These are phyloP conservation scores for Starmerella cellae DNA, from an alignment of 805 yeast species.

Conservation along the genomic window DNA sequence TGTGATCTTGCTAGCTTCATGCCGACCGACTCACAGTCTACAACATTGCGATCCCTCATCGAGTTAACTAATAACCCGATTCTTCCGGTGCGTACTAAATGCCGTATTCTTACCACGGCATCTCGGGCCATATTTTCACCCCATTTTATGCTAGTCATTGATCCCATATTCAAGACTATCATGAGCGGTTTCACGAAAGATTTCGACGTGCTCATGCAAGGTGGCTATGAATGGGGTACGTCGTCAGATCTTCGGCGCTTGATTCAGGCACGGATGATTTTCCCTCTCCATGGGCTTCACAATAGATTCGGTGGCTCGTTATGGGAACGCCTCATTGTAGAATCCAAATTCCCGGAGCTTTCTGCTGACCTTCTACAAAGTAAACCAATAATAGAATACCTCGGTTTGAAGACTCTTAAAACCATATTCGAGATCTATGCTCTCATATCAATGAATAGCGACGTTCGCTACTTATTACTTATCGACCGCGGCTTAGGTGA, in stretches of 20 bases:
- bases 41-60: neutral
- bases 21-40: neutral
- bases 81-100: neutral
- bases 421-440: too few species aligned
- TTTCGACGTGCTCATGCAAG: too few species aligned
- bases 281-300: neutral
- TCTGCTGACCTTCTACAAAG: too few species aligned
- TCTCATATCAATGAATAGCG: too few species aligned
- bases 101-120: neutral
- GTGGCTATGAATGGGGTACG: too few species aligned
- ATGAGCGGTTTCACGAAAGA: neutral
- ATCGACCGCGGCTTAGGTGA: neutral
- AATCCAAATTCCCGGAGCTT: too few species aligned
- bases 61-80: neutral
- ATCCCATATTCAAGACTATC: neutral
- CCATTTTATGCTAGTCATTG: neutral
- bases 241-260: too few species aligned
- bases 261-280: too few species aligned
- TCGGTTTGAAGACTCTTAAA: too few species aligned
- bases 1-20: constrained; percentile 5
- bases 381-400: too few species aligned
- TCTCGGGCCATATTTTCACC: neutral
- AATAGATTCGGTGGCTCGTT: neutral
- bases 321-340: too few species aligned
- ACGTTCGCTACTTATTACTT: neutral